Percentiles rank a stretch among this genome's conserved stretches.
phyloP scores from a whole-genome alignment of 805 yeast genomes.

The Saturnispora hagleri region DNA sequence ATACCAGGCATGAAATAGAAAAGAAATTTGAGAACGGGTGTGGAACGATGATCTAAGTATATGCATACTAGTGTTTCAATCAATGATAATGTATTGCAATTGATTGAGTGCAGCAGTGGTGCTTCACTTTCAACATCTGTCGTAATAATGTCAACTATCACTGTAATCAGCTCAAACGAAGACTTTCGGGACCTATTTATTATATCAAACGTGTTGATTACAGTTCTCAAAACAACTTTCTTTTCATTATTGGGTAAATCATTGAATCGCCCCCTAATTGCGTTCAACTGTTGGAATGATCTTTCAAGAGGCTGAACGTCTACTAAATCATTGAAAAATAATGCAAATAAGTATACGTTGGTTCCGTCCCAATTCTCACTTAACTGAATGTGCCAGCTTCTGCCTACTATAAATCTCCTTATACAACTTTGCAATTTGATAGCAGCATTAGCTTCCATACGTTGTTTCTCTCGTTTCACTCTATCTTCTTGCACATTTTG shows the following conservation, averaged over 20 bases:
- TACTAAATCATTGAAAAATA: conserved; percentile 21
- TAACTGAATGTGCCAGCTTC: conserved; percentile 18
- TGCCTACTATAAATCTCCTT: conserved; percentile 31
- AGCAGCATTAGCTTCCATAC: conserved; percentile 43
- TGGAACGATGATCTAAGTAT: not conserved
- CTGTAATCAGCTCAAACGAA: not conserved
- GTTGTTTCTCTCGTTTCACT: conserved; percentile 48
- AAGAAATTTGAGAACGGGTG: not conserved
- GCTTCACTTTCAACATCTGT: not conserved
- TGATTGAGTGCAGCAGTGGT: not conserved
- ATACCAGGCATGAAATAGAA: not conserved
- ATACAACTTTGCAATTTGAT: conserved; percentile 40
- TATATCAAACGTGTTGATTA: not conserved
- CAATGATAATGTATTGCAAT: not conserved
- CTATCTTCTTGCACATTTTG: conserved; percentile 61
- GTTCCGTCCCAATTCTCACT: conserved; percentile 20
- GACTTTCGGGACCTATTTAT: not conserved
- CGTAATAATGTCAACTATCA: not conserved
- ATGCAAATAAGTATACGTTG: conserved; percentile 22
- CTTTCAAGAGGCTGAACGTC: conserved; percentile 6
- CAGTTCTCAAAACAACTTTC: not conserved
- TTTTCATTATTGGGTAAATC: not conserved
- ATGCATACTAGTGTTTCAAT: not conserved
- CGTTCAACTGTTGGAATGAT: conserved; percentile 9
- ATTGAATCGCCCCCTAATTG: not conserved